Evolutionary conservation across 1,284 basidiomycete genomes (phyloP).

Genomic region (Xerocomus nothofagi): DNA sequence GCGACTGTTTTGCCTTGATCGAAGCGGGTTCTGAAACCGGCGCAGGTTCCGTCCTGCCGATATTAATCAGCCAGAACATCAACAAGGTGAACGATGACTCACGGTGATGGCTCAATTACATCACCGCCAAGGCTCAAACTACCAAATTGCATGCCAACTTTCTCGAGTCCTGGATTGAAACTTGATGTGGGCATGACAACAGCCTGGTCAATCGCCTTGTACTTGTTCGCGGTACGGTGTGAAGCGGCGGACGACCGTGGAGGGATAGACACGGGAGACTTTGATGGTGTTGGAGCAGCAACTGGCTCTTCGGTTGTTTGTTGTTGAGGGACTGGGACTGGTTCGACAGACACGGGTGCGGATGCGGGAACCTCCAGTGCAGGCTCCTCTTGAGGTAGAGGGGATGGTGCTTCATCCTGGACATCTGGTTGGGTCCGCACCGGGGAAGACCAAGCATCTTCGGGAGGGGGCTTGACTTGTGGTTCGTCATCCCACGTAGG

Average conservation of each 20-base stretch:
- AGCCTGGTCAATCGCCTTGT: slow-evolving; percentile 70
- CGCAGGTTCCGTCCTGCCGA: slow-evolving; percentile 21
- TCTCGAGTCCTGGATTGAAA: slow-evolving; percentile 63
- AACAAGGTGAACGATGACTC: slow-evolving; percentile 26
- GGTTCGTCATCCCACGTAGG: slow-evolving; percentile 78
- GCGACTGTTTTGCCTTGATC: slow-evolving; percentile 43
- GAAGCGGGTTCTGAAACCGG: slow-evolving; percentile 39
- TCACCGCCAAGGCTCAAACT: slow-evolving; percentile 72
- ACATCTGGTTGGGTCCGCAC: slow-evolving; percentile 24
- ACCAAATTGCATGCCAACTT: slow-evolving; percentile 82
- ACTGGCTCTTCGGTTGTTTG: slow-evolving; percentile 22
- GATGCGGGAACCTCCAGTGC: slow-evolving; percentile 11
- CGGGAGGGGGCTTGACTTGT: slow-evolving; percentile 40
- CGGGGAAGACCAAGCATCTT: slow-evolving; percentile 43
- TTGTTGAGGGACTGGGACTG: slow-evolving; percentile 10
- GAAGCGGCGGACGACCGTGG: slow-evolving; percentile 49
- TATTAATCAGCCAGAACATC: slow-evolving; percentile 9
- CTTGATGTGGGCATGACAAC: slow-evolving; percentile 68
- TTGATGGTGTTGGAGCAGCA: slow-evolving; percentile 25
- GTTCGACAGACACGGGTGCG: slow-evolving; percentile 13
- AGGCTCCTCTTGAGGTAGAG: slow-evolving; percentile 21
- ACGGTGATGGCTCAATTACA: slow-evolving; percentile 52
- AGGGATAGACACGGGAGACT: slow-evolving; percentile 37
- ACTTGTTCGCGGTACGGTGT: slow-evolving; percentile 57
- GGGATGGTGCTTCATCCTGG: slow-evolving; percentile 15